Conservation (phyloP, 345 rosid species). For the Sisymbrium altissimum region DNA sequence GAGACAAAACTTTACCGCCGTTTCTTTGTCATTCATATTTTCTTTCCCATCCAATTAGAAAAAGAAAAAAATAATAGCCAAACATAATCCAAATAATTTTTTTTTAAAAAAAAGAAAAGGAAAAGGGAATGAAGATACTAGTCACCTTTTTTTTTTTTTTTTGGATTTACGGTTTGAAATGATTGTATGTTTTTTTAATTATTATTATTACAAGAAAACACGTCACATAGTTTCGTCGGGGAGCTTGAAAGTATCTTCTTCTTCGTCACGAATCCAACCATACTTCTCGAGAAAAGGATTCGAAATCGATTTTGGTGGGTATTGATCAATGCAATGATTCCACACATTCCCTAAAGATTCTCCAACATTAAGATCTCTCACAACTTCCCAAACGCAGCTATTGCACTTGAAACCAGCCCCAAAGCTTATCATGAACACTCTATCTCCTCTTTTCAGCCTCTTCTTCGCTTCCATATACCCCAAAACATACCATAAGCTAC, state of each 20-base stretch:
- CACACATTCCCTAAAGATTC: slow-evolving; percentile 48
- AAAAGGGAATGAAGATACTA: background rate
- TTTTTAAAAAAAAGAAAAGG: background rate
- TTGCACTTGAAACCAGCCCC: slow-evolving; percentile 70
- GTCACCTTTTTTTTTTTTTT: slow-evolving; percentile 5
- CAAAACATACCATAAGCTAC: slow-evolving; percentile 82
- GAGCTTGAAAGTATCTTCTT: slow-evolving; percentile 63
- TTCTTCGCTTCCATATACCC: slow-evolving; percentile 69
- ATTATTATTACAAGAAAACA: background rate
- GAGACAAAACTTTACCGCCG: slow-evolving; percentile 10
- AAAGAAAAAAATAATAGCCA: background rate
- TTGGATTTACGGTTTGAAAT: slow-evolving; percentile 3
- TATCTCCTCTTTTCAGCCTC: slow-evolving; percentile 46
- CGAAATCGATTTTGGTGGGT: slow-evolving; percentile 64
- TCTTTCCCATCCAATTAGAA: slow-evolving; percentile 8
- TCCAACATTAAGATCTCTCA: slow-evolving; percentile 34
- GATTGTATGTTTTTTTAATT: background rate
- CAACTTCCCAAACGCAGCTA: slow-evolving; percentile 63
- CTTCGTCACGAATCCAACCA: slow-evolving; percentile 88
- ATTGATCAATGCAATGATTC: slow-evolving; percentile 59
- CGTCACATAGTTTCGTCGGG: slow-evolving; percentile 28
- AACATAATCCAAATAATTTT: slow-evolving; percentile 6
- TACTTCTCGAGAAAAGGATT: slow-evolving; percentile 81
- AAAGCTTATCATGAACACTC: slow-evolving; percentile 52
- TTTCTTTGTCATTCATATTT: slow-evolving; percentile 26